Base-by-base conservation (phyloP, 208 protist genomes). In the Naegleria lovaniensis region DNA sequence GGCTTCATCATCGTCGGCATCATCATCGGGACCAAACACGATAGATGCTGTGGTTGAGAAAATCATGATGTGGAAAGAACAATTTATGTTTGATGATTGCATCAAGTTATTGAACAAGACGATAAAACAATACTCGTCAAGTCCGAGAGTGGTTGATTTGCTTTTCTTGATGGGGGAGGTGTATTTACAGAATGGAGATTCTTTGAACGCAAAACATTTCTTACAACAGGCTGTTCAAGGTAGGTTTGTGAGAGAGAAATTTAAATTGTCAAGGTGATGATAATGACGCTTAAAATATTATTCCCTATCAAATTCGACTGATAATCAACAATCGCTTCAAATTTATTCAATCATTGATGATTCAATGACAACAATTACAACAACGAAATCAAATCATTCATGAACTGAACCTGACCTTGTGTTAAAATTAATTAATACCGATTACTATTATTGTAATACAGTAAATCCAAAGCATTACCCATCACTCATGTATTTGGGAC, bases 401-500 rank as follows among this genome's bases (percentile, higher is more conserved):
- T n/a, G n/a, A n/a, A n/a, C n/a, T n/a, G n/a, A n/a, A n/a, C n/a
- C n/a, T n/a, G n/a, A n/a, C n/a, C n/a, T n/a, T n/a, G n/a, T n/a
- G n/a, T n/a, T n/a, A n/a, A n/a, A n/a, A n/a, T n/a, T n/a, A n/a
- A n/a, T n/a, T n/a, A n/a, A n/a, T n/a, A n/a, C n/a, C n/a, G n/a
- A n/a, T n/a, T n/a, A n/a, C n/a, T n/a, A n/a, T n/a, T n/a, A n/a
- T n/a, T n/a, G n/a, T n/a, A n/a, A n/a, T n/a, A 79, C 36, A 79
- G 67, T 36, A 36, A 79, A 79, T 79, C 67, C 67, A 79, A 19
- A 79, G 6, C 67, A 79, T 79, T 79, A 36, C 9, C 67, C 67
- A 36, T 79, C 67, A 11, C 7, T 38, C 43, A 90, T 90, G 88
- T 67, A 90, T 55, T 58, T 90, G 25, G 88, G 88, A 33, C 88